Evolutionary conservation across 192 early-diverging fungal species (phyloP).

Genomic region (Podila epicladia): DNA sequence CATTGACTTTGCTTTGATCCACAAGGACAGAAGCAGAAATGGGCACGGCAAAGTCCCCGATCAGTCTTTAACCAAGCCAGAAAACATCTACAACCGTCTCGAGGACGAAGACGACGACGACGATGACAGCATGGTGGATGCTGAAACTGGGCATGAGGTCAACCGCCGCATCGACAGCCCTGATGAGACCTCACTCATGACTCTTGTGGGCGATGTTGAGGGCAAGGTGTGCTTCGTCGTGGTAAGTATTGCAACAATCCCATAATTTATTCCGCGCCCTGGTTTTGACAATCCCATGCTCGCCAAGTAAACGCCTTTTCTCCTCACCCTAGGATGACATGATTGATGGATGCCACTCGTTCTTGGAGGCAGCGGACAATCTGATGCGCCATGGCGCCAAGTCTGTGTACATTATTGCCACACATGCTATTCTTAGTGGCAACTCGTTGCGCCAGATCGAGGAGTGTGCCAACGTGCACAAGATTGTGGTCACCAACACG

Average conservation of each 20-base stretch:
- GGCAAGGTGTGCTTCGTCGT: constrained; percentile 88
- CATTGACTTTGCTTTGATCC: constrained; percentile 96
- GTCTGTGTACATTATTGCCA: constrained; percentile 90
- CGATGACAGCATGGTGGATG: constrained; percentile 57
- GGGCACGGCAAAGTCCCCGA: constrained; percentile 29
- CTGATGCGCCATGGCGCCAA: constrained; percentile 83
- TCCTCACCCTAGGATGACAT: constrained; percentile 80
- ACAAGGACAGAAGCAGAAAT: constrained; percentile 76
- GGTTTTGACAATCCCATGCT: neutral
- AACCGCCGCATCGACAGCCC: constrained; percentile 33
- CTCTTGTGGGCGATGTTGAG: constrained; percentile 93
- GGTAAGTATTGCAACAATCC: constrained; percentile 40
- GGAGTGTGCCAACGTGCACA: constrained; percentile 78
- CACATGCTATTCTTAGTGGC: constrained; percentile 94
- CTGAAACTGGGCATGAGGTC: constrained; percentile 59
- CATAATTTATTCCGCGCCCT: too few relatives aligned
- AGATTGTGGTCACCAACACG: constrained; percentile 90
- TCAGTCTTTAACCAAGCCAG: constrained; percentile 23
- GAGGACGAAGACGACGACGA: constrained; percentile 51
- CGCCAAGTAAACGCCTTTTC: neutral
- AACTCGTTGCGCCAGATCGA: constrained; percentile 88
- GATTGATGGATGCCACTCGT: constrained; percentile 90
- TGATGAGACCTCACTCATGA: constrained; percentile 67
- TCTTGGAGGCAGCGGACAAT: constrained; percentile 91
- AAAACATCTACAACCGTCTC: constrained; percentile 46